Evolutionary conservation across 441 rosid species (phyloP).

Genomic region (Gossypium davidsonii): DNA sequence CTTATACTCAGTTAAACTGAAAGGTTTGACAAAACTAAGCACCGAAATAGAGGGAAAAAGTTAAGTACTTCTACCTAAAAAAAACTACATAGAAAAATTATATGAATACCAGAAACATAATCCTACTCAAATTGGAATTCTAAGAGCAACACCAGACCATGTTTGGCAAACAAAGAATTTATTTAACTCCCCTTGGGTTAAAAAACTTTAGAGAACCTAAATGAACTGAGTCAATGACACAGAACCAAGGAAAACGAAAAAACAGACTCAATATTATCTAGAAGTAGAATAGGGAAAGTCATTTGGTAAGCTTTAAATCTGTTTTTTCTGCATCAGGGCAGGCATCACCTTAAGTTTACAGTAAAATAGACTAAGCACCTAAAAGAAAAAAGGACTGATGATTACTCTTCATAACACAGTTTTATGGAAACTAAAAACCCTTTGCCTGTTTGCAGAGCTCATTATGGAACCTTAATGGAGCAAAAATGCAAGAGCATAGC

Average conservation of each 20-base stretch:
- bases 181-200: background rate
- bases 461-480: background rate
- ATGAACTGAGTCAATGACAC: background rate
- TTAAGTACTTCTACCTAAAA: background rate
- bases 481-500: background rate
- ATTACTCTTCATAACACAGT: background rate
- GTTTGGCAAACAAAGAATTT: background rate
- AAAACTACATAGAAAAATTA: background rate
- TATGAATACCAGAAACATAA: background rate
- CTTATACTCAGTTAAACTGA: background rate
- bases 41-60: background rate
- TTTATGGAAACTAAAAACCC: background rate
- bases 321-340: background rate
- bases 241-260: background rate
- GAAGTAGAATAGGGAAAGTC: background rate
- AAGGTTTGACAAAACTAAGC: background rate
- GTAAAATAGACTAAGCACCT: background rate
- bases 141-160: background rate
- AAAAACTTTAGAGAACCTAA: background rate
- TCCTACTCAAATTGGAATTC: background rate
- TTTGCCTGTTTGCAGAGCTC: background rate
- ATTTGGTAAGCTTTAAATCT: background rate
- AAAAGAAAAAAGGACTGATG: background rate
- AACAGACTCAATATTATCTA: conserved; percentile 7
- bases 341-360: background rate